Conservation (phyloP, 2,329 filamentous ascomycete species). For the Clonostachys chloroleuca region DNA sequence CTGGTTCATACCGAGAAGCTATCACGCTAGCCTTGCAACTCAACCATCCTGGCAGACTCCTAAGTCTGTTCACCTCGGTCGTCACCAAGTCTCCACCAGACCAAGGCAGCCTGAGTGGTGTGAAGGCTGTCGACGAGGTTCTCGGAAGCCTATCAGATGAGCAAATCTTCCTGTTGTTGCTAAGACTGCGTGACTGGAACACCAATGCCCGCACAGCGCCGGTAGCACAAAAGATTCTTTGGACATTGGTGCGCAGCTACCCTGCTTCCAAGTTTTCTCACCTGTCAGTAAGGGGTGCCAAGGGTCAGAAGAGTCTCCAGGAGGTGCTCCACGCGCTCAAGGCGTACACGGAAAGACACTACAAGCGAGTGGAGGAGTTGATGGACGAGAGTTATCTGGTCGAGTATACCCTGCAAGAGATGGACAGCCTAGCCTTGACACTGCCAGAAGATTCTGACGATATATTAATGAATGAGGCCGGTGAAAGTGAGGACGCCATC, state of each 20-base stretch:
- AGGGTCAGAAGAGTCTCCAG: constrained; percentile 63
- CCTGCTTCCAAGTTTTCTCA: constrained; percentile 73
- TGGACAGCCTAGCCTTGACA: constrained; percentile 64
- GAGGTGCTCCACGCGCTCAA: constrained; percentile 84
- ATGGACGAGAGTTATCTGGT: constrained; percentile 92
- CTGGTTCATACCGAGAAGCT: constrained; percentile 85
- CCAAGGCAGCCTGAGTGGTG: constrained; percentile 57
- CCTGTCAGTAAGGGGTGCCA: constrained; percentile 55
- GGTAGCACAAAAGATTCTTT: constrained; percentile 81
- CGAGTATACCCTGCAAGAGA: constrained; percentile 88
- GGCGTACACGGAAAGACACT: constrained; percentile 91
- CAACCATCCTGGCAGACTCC: constrained; percentile 85
- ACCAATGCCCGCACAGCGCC: constrained; percentile 85
- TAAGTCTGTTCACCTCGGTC: constrained; percentile 79
- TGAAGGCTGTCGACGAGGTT: constrained; percentile 75
- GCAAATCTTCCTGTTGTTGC: constrained; percentile 78
- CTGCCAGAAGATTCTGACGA: too few relatives aligned
- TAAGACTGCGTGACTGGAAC: constrained; percentile 92
- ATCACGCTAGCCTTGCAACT: constrained; percentile 89
- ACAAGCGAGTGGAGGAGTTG: constrained; percentile 82
- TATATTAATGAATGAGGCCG: too few relatives aligned
- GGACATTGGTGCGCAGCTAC: constrained; percentile 75
- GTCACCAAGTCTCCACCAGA: constrained; percentile 60
- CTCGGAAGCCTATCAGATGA: constrained; percentile 75
- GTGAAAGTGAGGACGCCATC: too few relatives aligned